Percentiles rank a stretch among this genome's conserved stretches.
phyloP scores from a whole-genome alignment of 192 early-diverging fungal species.

The Phycomyces nitens region DNA sequence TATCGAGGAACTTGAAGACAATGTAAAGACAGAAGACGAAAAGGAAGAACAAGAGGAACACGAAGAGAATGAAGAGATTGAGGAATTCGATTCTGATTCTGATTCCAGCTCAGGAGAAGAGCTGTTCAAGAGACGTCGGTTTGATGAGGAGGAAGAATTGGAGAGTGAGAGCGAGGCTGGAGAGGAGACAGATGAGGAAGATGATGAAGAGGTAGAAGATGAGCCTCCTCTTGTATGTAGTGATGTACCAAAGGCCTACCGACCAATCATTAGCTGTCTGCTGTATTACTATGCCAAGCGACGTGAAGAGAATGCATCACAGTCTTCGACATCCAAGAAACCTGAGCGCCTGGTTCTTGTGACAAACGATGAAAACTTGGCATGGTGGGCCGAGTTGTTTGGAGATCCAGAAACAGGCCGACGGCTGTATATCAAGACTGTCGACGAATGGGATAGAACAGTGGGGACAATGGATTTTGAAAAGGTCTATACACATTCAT shows the following conservation, averaged over 20 bases:
- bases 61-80: background rate
- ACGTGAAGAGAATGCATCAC: conserved; percentile 16
- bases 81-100: background rate
- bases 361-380: conserved; percentile 47
- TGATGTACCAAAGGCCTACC: conserved; percentile 46
- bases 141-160: conserved; percentile 12
- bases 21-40: background rate
- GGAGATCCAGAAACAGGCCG: conserved; percentile 22
- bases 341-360: conserved; percentile 40
- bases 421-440: conserved; percentile 20
- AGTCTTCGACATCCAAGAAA: conserved; percentile 3
- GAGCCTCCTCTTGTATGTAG: conserved; percentile 24
- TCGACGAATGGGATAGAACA: conserved; percentile 29
- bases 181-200: conserved; percentile 14
- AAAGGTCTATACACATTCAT: conserved; percentile 7
- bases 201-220: conserved; percentile 18
- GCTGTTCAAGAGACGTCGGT: conserved; percentile 12
- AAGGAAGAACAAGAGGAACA: background rate
- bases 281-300: conserved; percentile 37
- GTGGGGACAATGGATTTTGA: conserved; percentile 14
- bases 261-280: conserved; percentile 44
- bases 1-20: background rate
- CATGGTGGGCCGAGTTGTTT: conserved; percentile 49
- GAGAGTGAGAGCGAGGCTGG: background rate
- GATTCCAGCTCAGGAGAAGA: conserved; percentile 11